Percentiles rank a stretch among this genome's conserved stretches.
Evolutionary conservation across 441 rosid genomes (phyloP).

Genomic region (Raphanus hybrid): DNA sequence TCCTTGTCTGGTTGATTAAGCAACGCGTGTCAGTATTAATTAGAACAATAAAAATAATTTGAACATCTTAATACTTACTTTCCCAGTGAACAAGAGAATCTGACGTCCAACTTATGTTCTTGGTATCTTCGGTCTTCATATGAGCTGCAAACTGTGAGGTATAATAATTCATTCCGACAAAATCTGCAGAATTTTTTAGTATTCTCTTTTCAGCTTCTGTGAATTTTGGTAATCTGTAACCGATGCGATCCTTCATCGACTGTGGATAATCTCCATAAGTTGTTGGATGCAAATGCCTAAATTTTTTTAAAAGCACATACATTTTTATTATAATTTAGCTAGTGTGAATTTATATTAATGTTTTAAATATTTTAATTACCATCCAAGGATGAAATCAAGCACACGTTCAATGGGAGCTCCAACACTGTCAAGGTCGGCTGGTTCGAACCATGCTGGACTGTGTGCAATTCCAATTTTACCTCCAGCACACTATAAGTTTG

Average conservation of each 20-base stretch:
- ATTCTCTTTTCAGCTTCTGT: conserved; percentile 32
- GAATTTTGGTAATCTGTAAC: conserved; percentile 52
- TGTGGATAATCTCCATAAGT: conserved; percentile 51
- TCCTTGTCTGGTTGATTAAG: neutral
- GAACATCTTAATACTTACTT: conserved; percentile 20
- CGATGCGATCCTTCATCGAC: conserved; percentile 44
- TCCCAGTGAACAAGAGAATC: conserved; percentile 44
- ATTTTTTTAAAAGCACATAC: neutral
- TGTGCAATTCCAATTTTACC: conserved; percentile 46
- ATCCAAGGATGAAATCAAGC: conserved; percentile 44
- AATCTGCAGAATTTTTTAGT: conserved; percentile 51
- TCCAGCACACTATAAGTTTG: conserved; percentile 26
- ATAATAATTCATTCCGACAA: conserved; percentile 52
- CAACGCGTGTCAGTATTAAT: neutral
- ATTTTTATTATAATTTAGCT: neutral
- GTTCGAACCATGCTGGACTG: conserved; percentile 39
- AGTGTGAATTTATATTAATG: neutral
- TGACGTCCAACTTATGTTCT: conserved; percentile 20
- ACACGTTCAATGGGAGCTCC: conserved; percentile 35
- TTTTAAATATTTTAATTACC: conserved; percentile 15
- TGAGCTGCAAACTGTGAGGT: conserved; percentile 14
- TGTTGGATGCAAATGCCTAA: conserved; percentile 46
- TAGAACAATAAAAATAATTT: neutral
- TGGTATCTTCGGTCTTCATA: neutral
- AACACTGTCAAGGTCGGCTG: conserved; percentile 10